A percentile compares a stretch with the other conserved stretches of the same genome.
These are phyloP conservation scores for Murraya koenigii DNA, from an alignment of 345 rosid genomes.

Conservation along the genomic window DNA sequence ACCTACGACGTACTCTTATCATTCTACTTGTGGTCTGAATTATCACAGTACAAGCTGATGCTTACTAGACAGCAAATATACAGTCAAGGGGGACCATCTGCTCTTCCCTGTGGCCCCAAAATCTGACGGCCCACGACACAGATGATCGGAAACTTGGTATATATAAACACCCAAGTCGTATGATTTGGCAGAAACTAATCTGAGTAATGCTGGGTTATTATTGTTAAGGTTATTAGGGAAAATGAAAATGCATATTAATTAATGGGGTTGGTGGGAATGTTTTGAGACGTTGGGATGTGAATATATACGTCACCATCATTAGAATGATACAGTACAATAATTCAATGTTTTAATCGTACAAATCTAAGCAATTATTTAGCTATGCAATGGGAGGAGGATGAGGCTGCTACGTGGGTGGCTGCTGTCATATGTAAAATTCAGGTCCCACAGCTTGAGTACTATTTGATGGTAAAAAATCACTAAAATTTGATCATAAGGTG, in stretches of 20 bases:
- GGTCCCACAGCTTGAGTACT: too few species aligned
- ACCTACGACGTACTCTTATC: too few species aligned
- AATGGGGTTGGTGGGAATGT: neutral
- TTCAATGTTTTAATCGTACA: neutral
- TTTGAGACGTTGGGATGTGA: too few species aligned
- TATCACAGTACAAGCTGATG: neutral
- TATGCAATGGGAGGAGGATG: conserved; percentile 1
- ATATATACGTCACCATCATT: neutral
- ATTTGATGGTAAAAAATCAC: too few species aligned
- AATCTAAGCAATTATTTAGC: neutral
- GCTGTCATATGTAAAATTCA: too few species aligned
- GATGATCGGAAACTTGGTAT: neutral
- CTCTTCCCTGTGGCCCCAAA: neutral
- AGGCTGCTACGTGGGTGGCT: neutral
- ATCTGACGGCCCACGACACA: neutral
- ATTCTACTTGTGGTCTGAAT: neutral
- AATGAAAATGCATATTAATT: neutral
- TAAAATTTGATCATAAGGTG: too few species aligned
- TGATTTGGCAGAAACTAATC: too few species aligned
- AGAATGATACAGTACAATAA: neutral
- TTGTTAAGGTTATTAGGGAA: neutral
- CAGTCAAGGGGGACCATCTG: neutral
- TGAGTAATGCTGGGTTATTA: too few species aligned
- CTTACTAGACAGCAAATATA: too few species aligned
- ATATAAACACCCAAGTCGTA: too few species aligned